Conservation (phyloP, 2,329 filamentous ascomycete genomes). For the Talaromyces sp. region DNA sequence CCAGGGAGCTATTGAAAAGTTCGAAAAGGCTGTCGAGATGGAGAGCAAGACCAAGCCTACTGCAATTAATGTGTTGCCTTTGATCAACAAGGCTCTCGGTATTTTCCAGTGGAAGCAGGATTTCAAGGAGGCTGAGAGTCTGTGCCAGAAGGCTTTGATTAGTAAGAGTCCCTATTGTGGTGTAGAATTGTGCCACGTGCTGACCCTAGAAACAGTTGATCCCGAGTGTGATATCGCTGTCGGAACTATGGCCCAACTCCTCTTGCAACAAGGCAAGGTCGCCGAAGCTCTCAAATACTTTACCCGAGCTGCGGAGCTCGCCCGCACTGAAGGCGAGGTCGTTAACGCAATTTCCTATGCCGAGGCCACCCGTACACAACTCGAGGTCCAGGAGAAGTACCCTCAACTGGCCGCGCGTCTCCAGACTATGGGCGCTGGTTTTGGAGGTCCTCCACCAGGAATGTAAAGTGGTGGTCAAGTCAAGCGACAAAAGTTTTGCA, state of each 20-base stretch:
- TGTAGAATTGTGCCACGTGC: conserved; percentile 15
- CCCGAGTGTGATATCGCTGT: conserved; percentile 98
- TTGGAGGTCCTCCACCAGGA: conserved; percentile 33
- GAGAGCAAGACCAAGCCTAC: conserved; percentile 91
- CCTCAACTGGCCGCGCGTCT: conserved; percentile 72
- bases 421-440: conserved; percentile 53
- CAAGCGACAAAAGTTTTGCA: conserved; percentile 17
- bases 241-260: conserved; percentile 95
- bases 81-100: conserved; percentile 97
- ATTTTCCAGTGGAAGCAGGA: conserved; percentile 99
- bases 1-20: conserved; percentile 93
- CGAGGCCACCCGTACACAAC: conserved; percentile 91
- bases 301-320: conserved; percentile 90
- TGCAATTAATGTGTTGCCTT: conserved; percentile 92
- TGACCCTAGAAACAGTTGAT: conserved; percentile 63
- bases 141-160: conserved; percentile 95
- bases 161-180: conserved; percentile 59
- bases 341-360: conserved; percentile 95
- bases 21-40: conserved; percentile 97
- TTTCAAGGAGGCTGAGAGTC: conserved; percentile 87
- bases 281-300: conserved; percentile 94
- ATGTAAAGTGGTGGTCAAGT: conserved; percentile 26
- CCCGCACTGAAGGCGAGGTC: conserved; percentile 90
- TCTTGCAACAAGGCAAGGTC: conserved; percentile 96
- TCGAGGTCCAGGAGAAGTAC: conserved; percentile 86